These are phyloP conservation scores for Labyrinthula sp. DNA, from an alignment of 352 stramenopile genomes.

Conservation along the genomic window DNA sequence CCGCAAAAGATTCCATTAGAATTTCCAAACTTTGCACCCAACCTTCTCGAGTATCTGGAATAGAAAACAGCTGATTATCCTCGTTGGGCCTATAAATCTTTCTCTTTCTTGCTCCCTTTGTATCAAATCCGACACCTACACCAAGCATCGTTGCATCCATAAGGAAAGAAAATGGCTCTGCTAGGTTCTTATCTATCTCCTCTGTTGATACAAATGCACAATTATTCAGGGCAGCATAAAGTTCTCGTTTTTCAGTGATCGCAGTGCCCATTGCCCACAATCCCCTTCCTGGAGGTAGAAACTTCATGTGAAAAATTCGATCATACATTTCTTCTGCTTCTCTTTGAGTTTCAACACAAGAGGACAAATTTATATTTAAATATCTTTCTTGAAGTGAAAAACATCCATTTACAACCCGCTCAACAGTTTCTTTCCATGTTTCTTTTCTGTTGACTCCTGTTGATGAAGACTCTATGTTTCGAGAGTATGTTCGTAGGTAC, in stretches of 20 bases:
- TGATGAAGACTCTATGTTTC: slow-evolving; percentile 48
- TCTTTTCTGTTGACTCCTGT: no score
- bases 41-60: slow-evolving; percentile 43
- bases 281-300: slow-evolving; percentile 62
- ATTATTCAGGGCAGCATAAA: slow-evolving; percentile 71
- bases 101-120: slow-evolving; percentile 48
- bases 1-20: slow-evolving; percentile 59
- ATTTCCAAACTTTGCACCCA: slow-evolving; percentile 60
- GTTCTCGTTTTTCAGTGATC: slow-evolving; percentile 52
- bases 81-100: slow-evolving; percentile 32
- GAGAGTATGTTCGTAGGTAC: slow-evolving; percentile 68
- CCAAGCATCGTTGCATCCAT: slow-evolving; percentile 80
- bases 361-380: slow-evolving; percentile 39
- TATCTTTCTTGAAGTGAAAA: slow-evolving; percentile 74
- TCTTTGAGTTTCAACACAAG: slow-evolving; percentile 47
- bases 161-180: slow-evolving; percentile 69
- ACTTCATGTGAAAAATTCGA: slow-evolving; percentile 78
- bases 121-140: slow-evolving; percentile 75
- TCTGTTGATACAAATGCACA: slow-evolving; percentile 69
- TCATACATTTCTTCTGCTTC: slow-evolving; percentile 63
- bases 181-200: slow-evolving; percentile 45
- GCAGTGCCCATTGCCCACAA: slow-evolving; percentile 75
- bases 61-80: slow-evolving; percentile 32
- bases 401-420: slow-evolving; percentile 71
- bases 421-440: slow-evolving; percentile 63